Evolutionary conservation across 192 early-diverging fungal genomes (phyloP), one percentile per base, ranked within the genome.

Genomic region (Entomortierella beljakovae): DNA sequence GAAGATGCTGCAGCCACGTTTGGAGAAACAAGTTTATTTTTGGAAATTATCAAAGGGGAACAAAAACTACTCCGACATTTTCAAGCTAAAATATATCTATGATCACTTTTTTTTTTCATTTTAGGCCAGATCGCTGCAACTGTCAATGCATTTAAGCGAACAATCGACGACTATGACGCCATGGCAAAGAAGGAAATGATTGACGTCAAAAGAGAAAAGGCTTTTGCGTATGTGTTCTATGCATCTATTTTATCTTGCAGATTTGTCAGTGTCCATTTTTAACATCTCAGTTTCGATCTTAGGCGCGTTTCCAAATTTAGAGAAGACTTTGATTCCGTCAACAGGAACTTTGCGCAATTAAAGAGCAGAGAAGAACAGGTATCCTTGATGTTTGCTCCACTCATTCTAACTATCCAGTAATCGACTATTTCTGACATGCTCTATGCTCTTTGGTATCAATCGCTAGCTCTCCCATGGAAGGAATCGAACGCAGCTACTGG

Each of bases 151-250:
- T 70, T 89, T 54, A 82, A 87, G 59, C 75, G 86, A 18, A 84
- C 84, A 6, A 89, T 89, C 43, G 88, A 87, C 68, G 86, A 89
- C 56, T 89, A 87, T 67, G 88, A 87, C 26, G 59, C 66, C 43
- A 68, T 86, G 55, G 86, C 88, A 46, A 86, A 85, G 59, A 74
- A 85, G 63, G 88, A 89, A 59, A 79, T 89, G 61, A 82, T 89
- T 20, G 64, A 84, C 6, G 80, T 64, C 23, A 89, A 89, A 48
- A 82, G 84, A 64, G 86, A 89, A 43, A 84, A 81, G 9, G 88
- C 86, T 1, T 64, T 86, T 23, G 73, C 70, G 88, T 89, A 85
- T 64, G 71, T 68, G 16, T 50, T 25, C n/a, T n/a, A n/a, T n/a
- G n/a, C n/a, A n/a, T n/a, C n/a, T n/a, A n/a, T n/a, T n/a, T n/a